Percentiles rank a stretch among this genome's conserved stretches.
phyloP scores from a whole-genome alignment of 1,284 basidiomycete species.

The Trametes versicolor region DNA sequence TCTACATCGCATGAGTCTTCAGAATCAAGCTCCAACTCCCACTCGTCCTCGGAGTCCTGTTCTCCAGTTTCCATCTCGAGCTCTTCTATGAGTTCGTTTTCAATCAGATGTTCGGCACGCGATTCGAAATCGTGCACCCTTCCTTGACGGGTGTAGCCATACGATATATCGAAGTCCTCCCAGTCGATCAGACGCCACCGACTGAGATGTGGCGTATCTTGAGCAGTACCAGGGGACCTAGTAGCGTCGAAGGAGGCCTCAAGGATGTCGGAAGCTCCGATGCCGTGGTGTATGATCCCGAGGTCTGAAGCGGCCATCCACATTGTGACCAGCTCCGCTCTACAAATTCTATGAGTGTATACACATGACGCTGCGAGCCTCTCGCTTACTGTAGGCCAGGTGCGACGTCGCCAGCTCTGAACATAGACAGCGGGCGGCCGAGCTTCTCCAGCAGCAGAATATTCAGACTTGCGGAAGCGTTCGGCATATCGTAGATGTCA shows the following conservation, averaged over 20 bases:
- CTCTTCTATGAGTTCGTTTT: too few relatives aligned
- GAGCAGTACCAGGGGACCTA: neutral
- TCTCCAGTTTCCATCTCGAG: too few relatives aligned
- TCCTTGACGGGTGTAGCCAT: too few relatives aligned
- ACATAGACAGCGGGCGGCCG: neutral
- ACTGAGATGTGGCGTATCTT: neutral
- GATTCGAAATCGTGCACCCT: too few relatives aligned
- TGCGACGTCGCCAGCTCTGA: neutral
- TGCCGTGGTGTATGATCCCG: neutral
- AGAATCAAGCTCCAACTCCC: too few relatives aligned
- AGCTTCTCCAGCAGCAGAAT: constrained; percentile 10
- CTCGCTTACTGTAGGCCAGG: neutral
- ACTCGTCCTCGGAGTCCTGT: too few relatives aligned
- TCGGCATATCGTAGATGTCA: constrained; percentile 1
- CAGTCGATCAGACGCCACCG: neutral
- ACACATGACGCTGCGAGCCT: neutral
- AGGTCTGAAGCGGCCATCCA: neutral
- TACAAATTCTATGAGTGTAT: neutral
- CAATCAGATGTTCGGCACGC: too few relatives aligned
- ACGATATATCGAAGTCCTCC: too few relatives aligned
- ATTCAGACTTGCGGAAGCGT: constrained; percentile 1
- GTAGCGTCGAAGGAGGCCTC: neutral
- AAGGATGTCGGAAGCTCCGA: neutral
- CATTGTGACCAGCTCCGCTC: neutral
- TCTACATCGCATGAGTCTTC: too few relatives aligned